These are phyloP conservation scores for Backusella westeae DNA, from an alignment of 192 early-diverging fungal genomes.

Conservation along the genomic window DNA sequence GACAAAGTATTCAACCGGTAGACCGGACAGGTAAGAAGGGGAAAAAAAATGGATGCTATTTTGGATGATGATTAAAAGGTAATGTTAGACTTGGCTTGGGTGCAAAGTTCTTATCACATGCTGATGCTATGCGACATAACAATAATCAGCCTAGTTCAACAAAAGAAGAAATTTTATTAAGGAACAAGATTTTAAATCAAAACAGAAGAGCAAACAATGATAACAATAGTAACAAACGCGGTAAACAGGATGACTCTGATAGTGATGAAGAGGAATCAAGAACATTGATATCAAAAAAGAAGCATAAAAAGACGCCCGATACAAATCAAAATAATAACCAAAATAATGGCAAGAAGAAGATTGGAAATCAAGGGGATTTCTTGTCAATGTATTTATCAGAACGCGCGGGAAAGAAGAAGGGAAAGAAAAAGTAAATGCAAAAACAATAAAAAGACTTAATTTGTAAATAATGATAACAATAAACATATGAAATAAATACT, in stretches of 20 bases:
- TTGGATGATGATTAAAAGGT: background rate
- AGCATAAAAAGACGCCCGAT: constrained; percentile 23
- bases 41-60: background rate
- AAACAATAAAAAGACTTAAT: background rate
- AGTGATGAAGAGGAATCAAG: constrained; percentile 44
- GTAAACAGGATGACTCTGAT: constrained; percentile 18
- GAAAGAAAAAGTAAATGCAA: constrained; percentile 3
- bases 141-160: constrained; percentile 20
- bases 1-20: constrained; percentile 24
- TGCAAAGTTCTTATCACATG: constrained; percentile 52
- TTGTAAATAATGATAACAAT: background rate
- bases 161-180: constrained; percentile 38
- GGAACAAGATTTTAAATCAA: constrained; percentile 38
- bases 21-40: constrained; percentile 35
- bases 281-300: constrained; percentile 27
- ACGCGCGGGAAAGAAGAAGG: constrained; percentile 45
- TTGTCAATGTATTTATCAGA: constrained; percentile 50
- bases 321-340: constrained; percentile 26
- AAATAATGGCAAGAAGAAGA: constrained; percentile 26
- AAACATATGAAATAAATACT: background rate
- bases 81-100: constrained; percentile 45
- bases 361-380: constrained; percentile 42
- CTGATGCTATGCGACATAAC: constrained; percentile 44
- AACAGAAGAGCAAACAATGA: constrained; percentile 32
- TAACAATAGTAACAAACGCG: background rate